These are phyloP conservation scores for Picea glauca DNA, from an alignment of 75 land plant species.

Conservation along the genomic window DNA sequence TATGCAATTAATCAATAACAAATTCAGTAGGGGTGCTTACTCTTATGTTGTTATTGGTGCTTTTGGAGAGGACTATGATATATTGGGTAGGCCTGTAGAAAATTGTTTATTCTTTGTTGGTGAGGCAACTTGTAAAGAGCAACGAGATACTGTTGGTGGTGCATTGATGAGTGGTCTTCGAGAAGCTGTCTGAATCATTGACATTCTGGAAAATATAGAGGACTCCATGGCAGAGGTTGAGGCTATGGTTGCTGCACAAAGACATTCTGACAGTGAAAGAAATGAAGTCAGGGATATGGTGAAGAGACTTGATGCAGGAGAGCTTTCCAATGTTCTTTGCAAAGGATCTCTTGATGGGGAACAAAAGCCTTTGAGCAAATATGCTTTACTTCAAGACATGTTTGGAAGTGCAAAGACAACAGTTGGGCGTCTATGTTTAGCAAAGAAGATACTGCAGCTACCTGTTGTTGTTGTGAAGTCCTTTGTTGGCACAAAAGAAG, in stretches of 20 bases:
- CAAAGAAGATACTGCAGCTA: constrained; percentile 71
- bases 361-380: constrained; percentile 31
- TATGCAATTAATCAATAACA: too few species aligned
- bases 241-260: constrained; percentile 67
- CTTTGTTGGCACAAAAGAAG: constrained; percentile 85
- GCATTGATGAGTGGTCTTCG: constrained; percentile 92
- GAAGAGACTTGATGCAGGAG: constrained; percentile 66
- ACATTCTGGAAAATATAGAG: constrained; percentile 59
- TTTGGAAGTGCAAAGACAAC: constrained; percentile 72
- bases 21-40: too few species aligned
- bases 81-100: constrained; percentile 78
- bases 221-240: constrained; percentile 82
- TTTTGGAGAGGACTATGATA: constrained; percentile 72
- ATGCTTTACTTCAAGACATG: constrained; percentile 65
- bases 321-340: constrained; percentile 48
- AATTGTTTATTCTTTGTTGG: constrained; percentile 92
- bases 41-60: too few species aligned
- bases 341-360: constrained; percentile 35
- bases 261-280: constrained; percentile 68
- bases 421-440: constrained; percentile 67
- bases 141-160: constrained; percentile 97
- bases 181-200: constrained; percentile 83
- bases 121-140: constrained; percentile 98
- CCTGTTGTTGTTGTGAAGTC: constrained; percentile 51
- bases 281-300: constrained; percentile 79